A percentile compares a stretch with the other conserved stretches of the same genome.
phyloP scores from a whole-genome alignment of 768 basidiomycete species.

The Calocybe gangraenosa region DNA sequence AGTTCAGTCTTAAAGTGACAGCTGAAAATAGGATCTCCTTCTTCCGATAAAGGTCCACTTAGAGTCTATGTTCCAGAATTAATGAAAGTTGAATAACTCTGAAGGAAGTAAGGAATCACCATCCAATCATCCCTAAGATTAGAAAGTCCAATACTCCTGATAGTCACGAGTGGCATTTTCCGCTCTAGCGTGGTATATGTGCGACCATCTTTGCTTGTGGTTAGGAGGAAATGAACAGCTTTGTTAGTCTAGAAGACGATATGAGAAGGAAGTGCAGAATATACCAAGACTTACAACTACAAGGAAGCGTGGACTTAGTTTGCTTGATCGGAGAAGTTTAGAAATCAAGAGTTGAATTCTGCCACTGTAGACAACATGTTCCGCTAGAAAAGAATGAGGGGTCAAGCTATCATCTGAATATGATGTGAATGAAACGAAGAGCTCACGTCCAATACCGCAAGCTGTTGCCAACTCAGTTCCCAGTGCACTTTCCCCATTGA shows the following conservation, averaged over 20 bases:
- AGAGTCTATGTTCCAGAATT: conserved; percentile 40
- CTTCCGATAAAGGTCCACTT: conserved; percentile 77
- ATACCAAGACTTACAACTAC: conserved; percentile 61
- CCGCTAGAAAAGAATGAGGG: conserved; percentile 36
- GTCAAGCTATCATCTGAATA: too few species aligned
- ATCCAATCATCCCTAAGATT: conserved; percentile 94
- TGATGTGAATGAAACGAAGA: conserved; percentile 3
- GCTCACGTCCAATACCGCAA: conserved; percentile 74
- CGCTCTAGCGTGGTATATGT: conserved; percentile 64
- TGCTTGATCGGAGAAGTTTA: conserved; percentile 83
- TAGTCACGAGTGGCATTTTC: conserved; percentile 86
- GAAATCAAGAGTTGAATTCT: conserved; percentile 80
- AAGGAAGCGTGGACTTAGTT: conserved; percentile 86
- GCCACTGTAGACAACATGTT: conserved; percentile 81
- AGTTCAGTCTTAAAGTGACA: conserved; percentile 97
- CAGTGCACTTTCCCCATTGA: conserved; percentile 76
- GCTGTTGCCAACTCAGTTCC: conserved; percentile 71
- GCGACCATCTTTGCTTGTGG: conserved; percentile 57
- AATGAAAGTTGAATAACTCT: not conserved
- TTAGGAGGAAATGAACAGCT: conserved; percentile 75
- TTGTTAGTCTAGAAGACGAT: conserved; percentile 62
- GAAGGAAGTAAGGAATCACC: conserved; percentile 34
- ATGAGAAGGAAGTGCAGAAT: too few species aligned
- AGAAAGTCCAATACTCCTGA: conserved; percentile 83
- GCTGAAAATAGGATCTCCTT: conserved; percentile 90